Evolutionary conservation across 169 alveolate species (phyloP), one percentile per base, ranked within the genome.

Genomic region (Babesia sp.): DNA sequence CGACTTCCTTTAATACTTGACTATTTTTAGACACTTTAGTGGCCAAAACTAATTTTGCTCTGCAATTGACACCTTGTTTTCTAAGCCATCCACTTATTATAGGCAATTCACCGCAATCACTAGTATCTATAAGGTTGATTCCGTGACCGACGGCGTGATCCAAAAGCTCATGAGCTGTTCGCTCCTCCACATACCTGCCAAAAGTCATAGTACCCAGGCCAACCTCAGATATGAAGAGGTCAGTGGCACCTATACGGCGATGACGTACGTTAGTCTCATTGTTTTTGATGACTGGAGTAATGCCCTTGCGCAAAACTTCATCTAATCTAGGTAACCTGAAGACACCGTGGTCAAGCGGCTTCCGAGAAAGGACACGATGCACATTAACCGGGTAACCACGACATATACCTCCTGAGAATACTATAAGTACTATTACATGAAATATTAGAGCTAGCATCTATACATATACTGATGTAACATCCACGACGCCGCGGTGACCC

Each of bases 171-270:
- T 77, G 82, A 6, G 94, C 91, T 20, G 82, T 24, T 54, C 74
- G 86, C 36, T 83, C 91, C 45, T 85, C 81, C 20, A 70, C 83
- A 64, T 80, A 81, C 24, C 69, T 60, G n/a, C 96, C 96, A 58
- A 91, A 87, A 20, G 91, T 88, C 97, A 93, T 93, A 5, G 97
- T 93, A 16, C 97, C 97, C 90, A 93, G 51, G 45, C 95, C 85
- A 5, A 92, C 74, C 64, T 92, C 94, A 8, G 96, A 87, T 9
- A 88, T 92, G 28, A 74, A 84, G 60, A 90, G 48, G 54, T 90
- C 93, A 39, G 86, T 84, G 56, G 59, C 48, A 9, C 93, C 93
- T 39, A 88, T 56, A 22, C 76, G 74, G 45, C 85, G 86, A 57
- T 75, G 72, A 28, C 82, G 63, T 82, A 63, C 91, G 60, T 41